These are phyloP conservation scores for Cyamopsis tetragonoloba DNA, from an alignment of 306 rosid genomes.

Conservation along the genomic window DNA sequence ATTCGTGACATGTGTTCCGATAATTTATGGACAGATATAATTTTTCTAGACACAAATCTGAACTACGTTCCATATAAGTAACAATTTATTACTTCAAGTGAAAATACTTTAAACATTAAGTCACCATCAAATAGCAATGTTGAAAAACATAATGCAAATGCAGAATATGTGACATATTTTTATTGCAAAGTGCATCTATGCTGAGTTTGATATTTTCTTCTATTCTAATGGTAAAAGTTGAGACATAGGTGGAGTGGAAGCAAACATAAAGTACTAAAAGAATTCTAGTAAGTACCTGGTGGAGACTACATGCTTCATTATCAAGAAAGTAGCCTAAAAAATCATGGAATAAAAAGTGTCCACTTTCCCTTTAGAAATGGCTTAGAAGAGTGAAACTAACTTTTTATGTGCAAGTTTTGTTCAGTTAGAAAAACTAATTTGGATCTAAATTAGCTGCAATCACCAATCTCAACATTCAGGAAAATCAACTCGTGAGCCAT, in stretches of 20 bases:
- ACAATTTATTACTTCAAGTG: no score
- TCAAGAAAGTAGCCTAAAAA: slow-evolving; percentile 12
- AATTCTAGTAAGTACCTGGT: slow-evolving; percentile 6
- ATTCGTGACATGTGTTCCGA: no score
- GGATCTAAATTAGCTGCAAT: no score
- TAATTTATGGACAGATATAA: no score
- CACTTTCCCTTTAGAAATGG: background rate
- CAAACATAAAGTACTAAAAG: slow-evolving; percentile 14
- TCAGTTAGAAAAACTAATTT: no score
- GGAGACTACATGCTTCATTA: slow-evolving; percentile 17
- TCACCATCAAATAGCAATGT: no score
- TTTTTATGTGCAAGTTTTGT: no score
- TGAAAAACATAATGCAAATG: slow-evolving; percentile 11
- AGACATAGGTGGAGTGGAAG: slow-evolving; percentile 24
- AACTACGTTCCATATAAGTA: no score
- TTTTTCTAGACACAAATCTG: no score
- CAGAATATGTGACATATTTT: background rate
- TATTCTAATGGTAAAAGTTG: background rate
- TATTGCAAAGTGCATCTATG: background rate
- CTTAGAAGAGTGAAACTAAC: background rate
- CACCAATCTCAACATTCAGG: no score
- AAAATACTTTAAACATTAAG: no score
- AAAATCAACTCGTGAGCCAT: no score
- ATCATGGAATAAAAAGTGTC: slow-evolving; percentile 8
- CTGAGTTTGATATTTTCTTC: background rate